phyloP scores from a whole-genome alignment of 2,329 filamentous ascomycete genomes.

The Trichophaea hybrida region DNA sequence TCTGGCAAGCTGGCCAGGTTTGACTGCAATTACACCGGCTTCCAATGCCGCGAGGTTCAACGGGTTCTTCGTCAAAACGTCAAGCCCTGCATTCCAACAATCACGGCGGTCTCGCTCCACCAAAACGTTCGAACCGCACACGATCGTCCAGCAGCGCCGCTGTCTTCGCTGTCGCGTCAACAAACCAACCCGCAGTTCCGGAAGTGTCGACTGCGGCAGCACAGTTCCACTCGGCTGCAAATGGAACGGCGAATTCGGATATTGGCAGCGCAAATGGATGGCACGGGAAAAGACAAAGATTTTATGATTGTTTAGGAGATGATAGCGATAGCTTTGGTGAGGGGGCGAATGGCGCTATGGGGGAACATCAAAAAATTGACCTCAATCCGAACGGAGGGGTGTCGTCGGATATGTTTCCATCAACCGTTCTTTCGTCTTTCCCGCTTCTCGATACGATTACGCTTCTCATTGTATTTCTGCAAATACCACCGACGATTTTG shows the following conservation, averaged over 20 bases:
- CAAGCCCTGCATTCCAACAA: slow-evolving; percentile 24
- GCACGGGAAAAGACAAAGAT: slow-evolving; percentile 20
- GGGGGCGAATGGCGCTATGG: slow-evolving; percentile 18
- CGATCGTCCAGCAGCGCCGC: slow-evolving; percentile 25
- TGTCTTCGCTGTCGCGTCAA: slow-evolving; percentile 1
- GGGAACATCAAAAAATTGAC: slow-evolving; percentile 26
- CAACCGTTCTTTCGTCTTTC: slow-evolving; percentile 41
- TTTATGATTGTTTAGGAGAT: slow-evolving; percentile 15
- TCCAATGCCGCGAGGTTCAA: slow-evolving; percentile 24
- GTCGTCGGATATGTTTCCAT: slow-evolving; percentile 13
- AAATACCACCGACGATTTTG: slow-evolving; percentile 41
- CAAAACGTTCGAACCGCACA: slow-evolving; percentile 24
- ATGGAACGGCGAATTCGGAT: slow-evolving; percentile 20
- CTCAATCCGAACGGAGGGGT: slow-evolving; percentile 23
- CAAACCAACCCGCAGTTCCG: slow-evolving; percentile 12
- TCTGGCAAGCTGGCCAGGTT: slow-evolving; percentile 12
- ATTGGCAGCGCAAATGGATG: slow-evolving; percentile 17
- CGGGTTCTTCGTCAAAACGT: slow-evolving; percentile 26
- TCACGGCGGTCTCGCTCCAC: slow-evolving; percentile 21
- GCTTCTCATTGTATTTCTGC: slow-evolving; percentile 43
- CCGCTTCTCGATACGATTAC: slow-evolving; percentile 44
- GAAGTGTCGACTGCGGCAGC: slow-evolving; percentile 10
- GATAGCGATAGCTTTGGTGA: slow-evolving; percentile 17
- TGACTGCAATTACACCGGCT: slow-evolving; percentile 17
- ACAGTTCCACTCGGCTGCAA: slow-evolving; percentile 21